Evolutionary conservation across 805 yeast genomes (phyloP).

Genomic region (Blastobotrys parvus): DNA sequence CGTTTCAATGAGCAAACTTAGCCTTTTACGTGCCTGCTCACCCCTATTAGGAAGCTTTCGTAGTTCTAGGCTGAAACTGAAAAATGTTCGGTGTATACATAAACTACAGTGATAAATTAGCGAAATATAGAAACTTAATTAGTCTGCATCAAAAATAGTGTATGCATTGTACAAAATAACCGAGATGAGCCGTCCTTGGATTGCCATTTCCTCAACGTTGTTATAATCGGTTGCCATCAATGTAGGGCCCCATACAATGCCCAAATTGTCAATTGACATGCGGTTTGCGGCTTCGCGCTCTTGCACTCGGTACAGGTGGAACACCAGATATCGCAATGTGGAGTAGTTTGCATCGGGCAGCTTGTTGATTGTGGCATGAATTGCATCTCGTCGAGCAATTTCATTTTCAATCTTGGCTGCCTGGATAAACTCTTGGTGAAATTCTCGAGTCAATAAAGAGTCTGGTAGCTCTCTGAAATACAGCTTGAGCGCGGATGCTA

Average conservation of each 20-base stretch:
- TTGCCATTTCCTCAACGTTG: slow-evolving; percentile 63
- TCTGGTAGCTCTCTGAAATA: slow-evolving; percentile 83
- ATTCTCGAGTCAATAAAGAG: slow-evolving; percentile 64
- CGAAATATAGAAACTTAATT: neutral
- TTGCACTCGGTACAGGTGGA: slow-evolving; percentile 75
- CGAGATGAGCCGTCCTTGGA: slow-evolving; percentile 71
- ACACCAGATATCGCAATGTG: slow-evolving; percentile 73
- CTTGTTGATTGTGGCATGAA: slow-evolving; percentile 82
- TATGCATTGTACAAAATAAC: slow-evolving; percentile 76
- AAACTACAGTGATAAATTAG: too few relatives aligned
- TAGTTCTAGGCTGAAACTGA: too few relatives aligned
- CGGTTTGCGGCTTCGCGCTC: slow-evolving; percentile 55
- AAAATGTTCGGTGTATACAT: too few relatives aligned
- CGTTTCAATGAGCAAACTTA: too few relatives aligned
- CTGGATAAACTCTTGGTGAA: slow-evolving; percentile 53
- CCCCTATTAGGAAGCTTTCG: too few relatives aligned
- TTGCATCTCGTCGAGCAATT: slow-evolving; percentile 53
- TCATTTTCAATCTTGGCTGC: slow-evolving; percentile 63
- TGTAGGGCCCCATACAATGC: slow-evolving; percentile 94
- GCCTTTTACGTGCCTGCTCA: too few relatives aligned
- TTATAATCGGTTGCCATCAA: slow-evolving; percentile 54
- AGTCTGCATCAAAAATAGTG: slow-evolving; percentile 65
- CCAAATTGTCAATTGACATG: slow-evolving; percentile 74
- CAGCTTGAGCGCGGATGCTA: slow-evolving; percentile 79
- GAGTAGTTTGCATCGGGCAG: slow-evolving; percentile 94